Conservation (phyloP, 495 filamentous ascomycete genomes). For the Penicillium chermesinum region DNA sequence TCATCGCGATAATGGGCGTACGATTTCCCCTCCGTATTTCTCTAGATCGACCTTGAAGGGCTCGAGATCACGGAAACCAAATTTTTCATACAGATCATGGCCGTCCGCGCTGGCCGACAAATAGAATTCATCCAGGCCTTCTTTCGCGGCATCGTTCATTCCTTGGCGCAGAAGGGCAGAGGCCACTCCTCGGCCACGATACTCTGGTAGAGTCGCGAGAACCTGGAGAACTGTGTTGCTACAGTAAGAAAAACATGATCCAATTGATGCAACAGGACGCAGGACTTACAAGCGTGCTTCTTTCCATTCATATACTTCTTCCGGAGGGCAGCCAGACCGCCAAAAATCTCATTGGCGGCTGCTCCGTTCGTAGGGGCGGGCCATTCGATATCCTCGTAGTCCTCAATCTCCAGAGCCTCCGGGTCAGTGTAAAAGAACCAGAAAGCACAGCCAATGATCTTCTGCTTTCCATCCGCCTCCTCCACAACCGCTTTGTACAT, state of each 20-base stretch:
- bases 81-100: conserved; percentile 9
- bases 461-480: conserved; percentile 4
- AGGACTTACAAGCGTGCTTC: conserved; percentile 5
- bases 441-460: conserved; percentile 4
- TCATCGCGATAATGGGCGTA: conserved; percentile 3
- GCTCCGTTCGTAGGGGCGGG: not conserved
- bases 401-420: conserved; percentile 1
- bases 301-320: conserved; percentile 10
- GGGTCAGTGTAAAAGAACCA: conserved; percentile 10
- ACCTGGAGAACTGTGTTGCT: conserved; percentile 4
- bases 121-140: conserved; percentile 5
- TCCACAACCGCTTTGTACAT: conserved; percentile 8
- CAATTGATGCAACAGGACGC: not conserved
- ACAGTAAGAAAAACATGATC: not conserved
- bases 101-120: conserved; percentile 10
- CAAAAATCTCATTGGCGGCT: conserved; percentile 4
- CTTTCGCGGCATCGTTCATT: conserved; percentile 1
- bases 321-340: not conserved
- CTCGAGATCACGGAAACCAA: conserved; percentile 12
- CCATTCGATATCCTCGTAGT: conserved; percentile 8
- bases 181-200: conserved; percentile 8
- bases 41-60: conserved; percentile 1
- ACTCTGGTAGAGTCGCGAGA: conserved; percentile 7
- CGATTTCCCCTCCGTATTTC: conserved; percentile 6
- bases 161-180: conserved; percentile 5